These are phyloP conservation scores for Lentinula detonsa DNA, from an alignment of 768 basidiomycete species.

Conservation along the genomic window DNA sequence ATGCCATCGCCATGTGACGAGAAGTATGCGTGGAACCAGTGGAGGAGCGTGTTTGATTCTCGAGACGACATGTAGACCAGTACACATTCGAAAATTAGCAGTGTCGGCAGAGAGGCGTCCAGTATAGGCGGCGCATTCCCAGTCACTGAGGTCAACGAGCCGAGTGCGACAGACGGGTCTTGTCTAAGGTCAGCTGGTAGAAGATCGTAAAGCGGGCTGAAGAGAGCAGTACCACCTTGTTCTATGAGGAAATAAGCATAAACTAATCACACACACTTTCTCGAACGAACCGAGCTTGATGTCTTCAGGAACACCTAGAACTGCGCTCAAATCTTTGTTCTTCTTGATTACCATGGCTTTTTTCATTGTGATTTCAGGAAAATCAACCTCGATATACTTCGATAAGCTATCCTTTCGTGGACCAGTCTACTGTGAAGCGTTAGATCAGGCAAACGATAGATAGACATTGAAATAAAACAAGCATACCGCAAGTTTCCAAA, in stretches of 20 bases:
- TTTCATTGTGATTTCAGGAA: slow-evolving; percentile 74
- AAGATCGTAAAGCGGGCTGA: slow-evolving; percentile 58
- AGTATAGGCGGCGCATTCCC: slow-evolving; percentile 31
- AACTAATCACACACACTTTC: too few species aligned
- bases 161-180: slow-evolving; percentile 44
- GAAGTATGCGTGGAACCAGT: slow-evolving; percentile 68
- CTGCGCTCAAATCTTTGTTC: slow-evolving; percentile 46
- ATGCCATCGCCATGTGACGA: slow-evolving; percentile 19
- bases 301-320: slow-evolving; percentile 41
- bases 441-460: neutral
- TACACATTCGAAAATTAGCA: slow-evolving; percentile 91
- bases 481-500: slow-evolving; percentile 84
- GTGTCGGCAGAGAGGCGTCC: slow-evolving; percentile 63
- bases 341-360: slow-evolving; percentile 81
- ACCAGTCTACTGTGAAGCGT: slow-evolving; percentile 44
- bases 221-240: slow-evolving; percentile 56
- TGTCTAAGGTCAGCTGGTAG: slow-evolving; percentile 72
- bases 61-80: slow-evolving; percentile 77
- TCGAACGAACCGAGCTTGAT: slow-evolving; percentile 35
- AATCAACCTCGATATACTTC: slow-evolving; percentile 86
- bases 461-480: neutral
- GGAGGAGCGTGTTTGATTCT: slow-evolving; percentile 51
- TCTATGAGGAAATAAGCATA: slow-evolving; percentile 26
- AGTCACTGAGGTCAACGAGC: slow-evolving; percentile 25
- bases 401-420: slow-evolving; percentile 40